A percentile compares a stretch with the other conserved stretches of the same genome.
Evolutionary conservation across 805 yeast species (phyloP).

Genomic region (Ogataea paradorogensis): DNA sequence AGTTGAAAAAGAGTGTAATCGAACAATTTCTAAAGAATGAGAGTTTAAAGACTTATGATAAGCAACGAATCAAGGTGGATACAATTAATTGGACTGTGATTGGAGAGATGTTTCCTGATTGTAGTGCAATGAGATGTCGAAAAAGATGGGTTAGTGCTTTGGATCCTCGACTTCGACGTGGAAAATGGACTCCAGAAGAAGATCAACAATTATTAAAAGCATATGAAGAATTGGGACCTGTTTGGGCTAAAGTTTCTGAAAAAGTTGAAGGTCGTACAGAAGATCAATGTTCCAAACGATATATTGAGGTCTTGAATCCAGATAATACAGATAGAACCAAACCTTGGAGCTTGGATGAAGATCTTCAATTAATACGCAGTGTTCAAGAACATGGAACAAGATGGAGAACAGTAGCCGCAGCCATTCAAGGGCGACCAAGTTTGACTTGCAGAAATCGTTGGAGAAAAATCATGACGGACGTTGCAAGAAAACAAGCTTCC

Average conservation of each 20-base stretch:
- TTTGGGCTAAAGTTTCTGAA: constrained; percentile 81
- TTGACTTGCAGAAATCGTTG: constrained; percentile 89
- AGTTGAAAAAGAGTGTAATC: constrained; percentile 43
- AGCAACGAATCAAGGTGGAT: constrained; percentile 36
- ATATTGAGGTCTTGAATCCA: constrained; percentile 85
- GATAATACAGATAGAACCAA: constrained; percentile 69
- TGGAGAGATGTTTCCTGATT: constrained; percentile 42
- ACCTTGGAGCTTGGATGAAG: constrained; percentile 80
- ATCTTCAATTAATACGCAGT: constrained; percentile 59
- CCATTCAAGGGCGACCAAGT: constrained; percentile 77
- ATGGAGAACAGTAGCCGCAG: constrained; percentile 78
- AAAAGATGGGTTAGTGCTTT: constrained; percentile 86
- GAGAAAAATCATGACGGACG: constrained; percentile 80
- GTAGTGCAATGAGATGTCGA: constrained; percentile 79
- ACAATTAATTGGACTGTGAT: constrained; percentile 61
- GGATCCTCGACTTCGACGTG: constrained; percentile 78
- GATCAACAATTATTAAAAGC: constrained; percentile 66
- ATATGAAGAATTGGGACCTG: constrained; percentile 65
- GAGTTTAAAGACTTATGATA: constrained; percentile 17
- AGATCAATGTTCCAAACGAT: constrained; percentile 92
- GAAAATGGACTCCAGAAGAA: constrained; percentile 83
- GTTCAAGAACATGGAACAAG: constrained; percentile 77
- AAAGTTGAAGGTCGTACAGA: constrained; percentile 84
- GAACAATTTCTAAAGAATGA: constrained; percentile 27
- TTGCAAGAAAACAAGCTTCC: constrained; percentile 63